Evolutionary conservation across 2,329 filamentous ascomycete genomes (phyloP).

Genomic region (Colletotrichum neosansevieriae): DNA sequence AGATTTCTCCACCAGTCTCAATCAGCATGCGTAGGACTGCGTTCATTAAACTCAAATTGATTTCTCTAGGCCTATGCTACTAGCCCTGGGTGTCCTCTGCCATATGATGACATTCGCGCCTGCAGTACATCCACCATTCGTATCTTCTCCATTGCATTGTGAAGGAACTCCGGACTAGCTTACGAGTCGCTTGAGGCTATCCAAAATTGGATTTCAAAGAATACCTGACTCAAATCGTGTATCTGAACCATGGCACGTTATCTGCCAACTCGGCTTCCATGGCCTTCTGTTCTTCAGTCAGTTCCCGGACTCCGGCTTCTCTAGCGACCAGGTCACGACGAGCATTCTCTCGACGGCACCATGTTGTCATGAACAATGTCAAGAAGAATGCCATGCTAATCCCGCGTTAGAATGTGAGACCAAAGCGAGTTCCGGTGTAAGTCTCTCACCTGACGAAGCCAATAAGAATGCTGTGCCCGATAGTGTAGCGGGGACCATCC

Average conservation of each 20-base stretch:
- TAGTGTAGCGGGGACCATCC: conserved; percentile 57
- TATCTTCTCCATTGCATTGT: no score
- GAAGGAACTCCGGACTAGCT: no score
- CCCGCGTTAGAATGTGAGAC: conserved; percentile 39
- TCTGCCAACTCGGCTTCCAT: conserved; percentile 49
- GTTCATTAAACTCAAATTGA: no score
- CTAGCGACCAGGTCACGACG: conserved; percentile 44
- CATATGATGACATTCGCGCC: no score
- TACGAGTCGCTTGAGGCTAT: no score
- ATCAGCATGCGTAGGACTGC: no score
- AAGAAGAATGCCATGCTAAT: conserved; percentile 47
- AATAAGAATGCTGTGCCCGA: conserved; percentile 60
- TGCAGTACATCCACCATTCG: no score
- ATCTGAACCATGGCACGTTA: conserved; percentile 49
- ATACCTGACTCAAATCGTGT: conserved; percentile 41
- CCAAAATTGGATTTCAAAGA: no score
- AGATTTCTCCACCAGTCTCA: no score
- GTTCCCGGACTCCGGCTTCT: conserved; percentile 38
- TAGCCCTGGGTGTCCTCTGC: no score
- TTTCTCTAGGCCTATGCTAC: no score
- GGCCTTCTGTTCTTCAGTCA: conserved; percentile 47
- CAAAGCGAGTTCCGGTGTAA: not conserved
- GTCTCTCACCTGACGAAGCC: conserved; percentile 42
- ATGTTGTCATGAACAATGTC: conserved; percentile 49
- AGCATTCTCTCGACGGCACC: conserved; percentile 48